Evolutionary conservation across 495 filamentous ascomycete species (phyloP).

Genomic region (Penicillium coffeae): DNA sequence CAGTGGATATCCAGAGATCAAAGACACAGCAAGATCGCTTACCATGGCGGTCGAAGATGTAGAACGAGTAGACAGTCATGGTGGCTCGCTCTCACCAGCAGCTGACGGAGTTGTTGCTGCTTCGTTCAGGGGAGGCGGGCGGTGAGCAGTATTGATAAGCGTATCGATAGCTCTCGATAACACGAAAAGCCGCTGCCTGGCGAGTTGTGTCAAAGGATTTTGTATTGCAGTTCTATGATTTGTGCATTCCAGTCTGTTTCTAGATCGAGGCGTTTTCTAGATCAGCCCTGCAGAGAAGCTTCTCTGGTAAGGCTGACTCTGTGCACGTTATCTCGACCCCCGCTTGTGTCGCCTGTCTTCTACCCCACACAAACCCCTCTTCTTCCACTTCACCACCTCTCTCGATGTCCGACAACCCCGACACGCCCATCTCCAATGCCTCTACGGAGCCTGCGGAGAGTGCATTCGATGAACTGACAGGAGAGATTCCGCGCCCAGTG

Average conservation of each 20-base stretch:
- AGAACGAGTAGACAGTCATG: conserved; percentile 96
- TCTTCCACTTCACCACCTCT: neutral
- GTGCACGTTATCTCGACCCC: conserved; percentile 19
- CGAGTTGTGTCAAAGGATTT: neutral
- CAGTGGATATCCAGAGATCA: neutral
- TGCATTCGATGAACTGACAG: conserved; percentile 1
- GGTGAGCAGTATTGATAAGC: conserved; percentile 20
- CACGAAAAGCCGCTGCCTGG: conserved; percentile 17
- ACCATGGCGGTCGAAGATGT: conserved; percentile 99
- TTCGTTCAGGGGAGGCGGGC: conserved; percentile 24
- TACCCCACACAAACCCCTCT: conserved; percentile 21
- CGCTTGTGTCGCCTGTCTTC: conserved; percentile 14
- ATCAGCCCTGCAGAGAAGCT: neutral
- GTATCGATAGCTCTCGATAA: conserved; percentile 29
- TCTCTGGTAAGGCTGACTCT: conserved; percentile 25
- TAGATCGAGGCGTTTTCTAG: neutral
- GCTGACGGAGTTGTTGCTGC: conserved; percentile 17
- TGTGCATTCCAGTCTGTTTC: conserved; percentile 3
- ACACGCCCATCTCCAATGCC: conserved; percentile 11
- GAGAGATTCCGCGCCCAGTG: conserved; percentile 7
- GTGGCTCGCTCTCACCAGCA: conserved; percentile 11
- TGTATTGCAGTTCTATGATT: neutral
- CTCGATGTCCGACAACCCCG: conserved; percentile 18
- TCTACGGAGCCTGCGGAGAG: conserved; percentile 11
- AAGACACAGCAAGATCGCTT: conserved; percentile 21